These are phyloP conservation scores for Didymella glomerata DNA, from an alignment of 2,329 filamentous ascomycete species.

Conservation along the genomic window DNA sequence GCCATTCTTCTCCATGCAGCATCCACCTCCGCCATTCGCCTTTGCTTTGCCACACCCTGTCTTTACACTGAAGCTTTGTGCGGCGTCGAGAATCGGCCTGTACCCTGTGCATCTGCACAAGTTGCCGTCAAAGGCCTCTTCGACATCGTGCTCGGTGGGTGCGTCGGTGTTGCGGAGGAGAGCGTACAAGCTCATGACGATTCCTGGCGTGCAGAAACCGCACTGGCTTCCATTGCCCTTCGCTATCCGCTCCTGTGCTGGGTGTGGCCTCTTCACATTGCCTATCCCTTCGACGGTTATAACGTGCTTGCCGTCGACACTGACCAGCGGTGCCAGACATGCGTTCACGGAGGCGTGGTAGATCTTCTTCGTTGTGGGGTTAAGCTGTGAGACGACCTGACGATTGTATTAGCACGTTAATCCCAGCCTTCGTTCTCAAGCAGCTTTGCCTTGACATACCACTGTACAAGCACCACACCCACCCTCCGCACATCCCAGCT, in stretches of 20 bases:
- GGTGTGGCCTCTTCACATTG: conserved; percentile 84
- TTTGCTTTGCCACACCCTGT: conserved; percentile 64
- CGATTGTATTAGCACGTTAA: conserved; percentile 9
- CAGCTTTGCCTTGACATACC: conserved; percentile 55
- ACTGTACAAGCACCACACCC: conserved; percentile 97
- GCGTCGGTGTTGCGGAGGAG: conserved; percentile 82
- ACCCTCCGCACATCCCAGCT: conserved; percentile 94
- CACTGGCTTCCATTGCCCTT: conserved; percentile 92
- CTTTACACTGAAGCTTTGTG: conserved; percentile 80
- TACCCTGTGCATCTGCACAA: conserved; percentile 96
- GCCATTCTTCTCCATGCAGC: conserved; percentile 71
- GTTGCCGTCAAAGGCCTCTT: conserved; percentile 97
- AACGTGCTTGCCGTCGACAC: conserved; percentile 96
- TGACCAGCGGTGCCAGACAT: conserved; percentile 89
- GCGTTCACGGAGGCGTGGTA: conserved; percentile 98
- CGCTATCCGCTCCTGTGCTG: conserved; percentile 88
- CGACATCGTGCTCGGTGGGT: conserved; percentile 82
- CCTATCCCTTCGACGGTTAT: conserved; percentile 98
- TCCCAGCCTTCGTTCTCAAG: background rate
- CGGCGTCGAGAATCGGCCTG: conserved; percentile 89
- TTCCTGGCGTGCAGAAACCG: conserved; percentile 95
- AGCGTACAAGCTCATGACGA: conserved; percentile 97
- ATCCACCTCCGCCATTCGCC: conserved; percentile 69
- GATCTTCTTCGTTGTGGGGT: conserved; percentile 88
- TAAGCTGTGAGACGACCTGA: conserved; percentile 85